Evolutionary conservation across 352 stramenopile species (phyloP), one percentile per base, ranked within the genome.

Genomic region (Pythium plurisporium): DNA sequence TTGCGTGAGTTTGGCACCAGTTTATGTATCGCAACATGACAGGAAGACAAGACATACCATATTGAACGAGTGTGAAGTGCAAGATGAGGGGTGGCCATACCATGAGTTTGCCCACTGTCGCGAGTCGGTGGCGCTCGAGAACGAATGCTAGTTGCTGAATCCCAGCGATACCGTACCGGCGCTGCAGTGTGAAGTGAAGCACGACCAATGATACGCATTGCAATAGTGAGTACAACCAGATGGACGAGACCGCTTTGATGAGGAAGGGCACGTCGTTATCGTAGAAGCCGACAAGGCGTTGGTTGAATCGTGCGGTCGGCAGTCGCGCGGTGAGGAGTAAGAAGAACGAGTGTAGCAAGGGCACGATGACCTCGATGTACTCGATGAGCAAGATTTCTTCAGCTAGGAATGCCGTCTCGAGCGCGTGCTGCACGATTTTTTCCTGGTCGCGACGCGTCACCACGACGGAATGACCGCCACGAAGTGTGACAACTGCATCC

Each of bases 281-380:
- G 33, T 64, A 52, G 20, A 58, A 64, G 9, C 25, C 9, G 23
- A 19, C 15, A 11, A 64, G 14, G 4, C 36, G 12, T 19, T 36
- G n/a, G 47, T 64, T 64, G 56, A 48, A 58, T 20, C 27, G 36
- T 10, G 46, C 56, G 4, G 56, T 45, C 10, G 25, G 26, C 10
- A 58, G 33, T 17, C 20, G 45, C 4, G 45, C 19, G 10, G 46
- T 42, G 19, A 64, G 33, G 26, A 36, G 15, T 10, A 64, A 25
- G 38, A 53, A 64, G 26, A 57, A 17, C 30, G 20, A 43, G 47
- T 64, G 55, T 19, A 55, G 44, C n/a, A 64, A n/a, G 14, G 56
- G 56, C 19, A 64, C 49, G 26, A 52, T 38, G 22, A 64, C 56
- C 37, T 64, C 56, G 17, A 64, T 50, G 33, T 58, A 64, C 56